Conservation (phyloP, 345 rosid genomes). For the Xanthoceras sorbifolium region DNA sequence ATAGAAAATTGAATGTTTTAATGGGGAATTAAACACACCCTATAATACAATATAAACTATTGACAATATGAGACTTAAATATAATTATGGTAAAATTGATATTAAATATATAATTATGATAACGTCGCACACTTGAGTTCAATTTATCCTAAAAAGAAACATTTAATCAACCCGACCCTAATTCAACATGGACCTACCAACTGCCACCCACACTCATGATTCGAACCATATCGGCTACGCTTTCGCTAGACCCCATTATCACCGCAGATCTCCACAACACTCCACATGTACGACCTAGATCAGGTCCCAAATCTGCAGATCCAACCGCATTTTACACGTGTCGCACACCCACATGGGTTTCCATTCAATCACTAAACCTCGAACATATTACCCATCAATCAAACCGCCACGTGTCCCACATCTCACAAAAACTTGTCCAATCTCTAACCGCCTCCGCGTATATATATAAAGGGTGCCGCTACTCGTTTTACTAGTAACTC, state of each 20-base stretch:
- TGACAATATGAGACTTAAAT: too few relatives aligned
- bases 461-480: neutral
- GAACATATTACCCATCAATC: neutral
- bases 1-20: too few relatives aligned
- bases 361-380: neutral
- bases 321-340: slow-evolving; percentile 15
- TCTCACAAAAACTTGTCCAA: slow-evolving; percentile 7
- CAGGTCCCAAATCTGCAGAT: neutral
- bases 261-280: too few relatives aligned
- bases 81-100: too few relatives aligned
- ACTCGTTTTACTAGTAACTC: too few relatives aligned
- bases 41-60: too few relatives aligned
- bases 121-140: too few relatives aligned
- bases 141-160: too few relatives aligned
- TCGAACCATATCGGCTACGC: neutral
- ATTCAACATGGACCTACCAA: neutral
- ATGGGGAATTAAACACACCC: too few relatives aligned
- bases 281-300: slow-evolving; percentile 15
- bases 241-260: neutral
- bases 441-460: neutral
- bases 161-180: too few relatives aligned
- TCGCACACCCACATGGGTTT: neutral
- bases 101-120: too few relatives aligned
- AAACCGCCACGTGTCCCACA: neutral
- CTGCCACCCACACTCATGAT: slow-evolving; percentile 3